A percentile compares a stretch with the other conserved stretches of the same genome.
Evolutionary conservation across 768 basidiomycete species (phyloP).

Genomic region (Tephrocybe sp.): DNA sequence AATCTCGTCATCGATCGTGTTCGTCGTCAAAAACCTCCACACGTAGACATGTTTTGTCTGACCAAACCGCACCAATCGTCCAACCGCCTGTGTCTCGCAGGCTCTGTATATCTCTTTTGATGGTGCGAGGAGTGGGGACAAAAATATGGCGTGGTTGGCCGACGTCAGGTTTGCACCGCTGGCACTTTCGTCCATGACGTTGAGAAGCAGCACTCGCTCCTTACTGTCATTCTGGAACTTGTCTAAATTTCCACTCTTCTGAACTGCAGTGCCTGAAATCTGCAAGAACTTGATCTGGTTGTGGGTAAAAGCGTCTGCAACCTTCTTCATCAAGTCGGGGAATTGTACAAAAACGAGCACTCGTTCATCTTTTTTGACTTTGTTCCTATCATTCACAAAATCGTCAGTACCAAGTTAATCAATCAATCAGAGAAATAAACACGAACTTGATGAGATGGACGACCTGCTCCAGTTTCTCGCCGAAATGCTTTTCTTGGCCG

Average conservation of each 20-base stretch:
- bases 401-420: conserved; percentile 4
- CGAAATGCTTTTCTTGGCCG: conserved; percentile 73
- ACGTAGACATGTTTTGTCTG: conserved; percentile 79
- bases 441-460: conserved; percentile 73
- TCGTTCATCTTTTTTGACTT: conserved; percentile 72
- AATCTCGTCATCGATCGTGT: conserved; percentile 89
- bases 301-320: conserved; percentile 73
- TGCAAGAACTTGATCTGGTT: conserved; percentile 76
- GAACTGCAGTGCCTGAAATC: conserved; percentile 73
- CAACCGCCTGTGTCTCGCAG: conserved; percentile 79
- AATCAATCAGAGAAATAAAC: not conserved
- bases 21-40: conserved; percentile 78
- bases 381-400: conserved; percentile 40
- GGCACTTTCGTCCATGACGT: conserved; percentile 95
- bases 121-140: conserved; percentile 84
- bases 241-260: conserved; percentile 80
- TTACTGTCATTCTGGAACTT: conserved; percentile 80
- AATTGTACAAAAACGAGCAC: conserved; percentile 96
- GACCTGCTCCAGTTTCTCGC: conserved; percentile 78
- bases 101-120: conserved; percentile 84
- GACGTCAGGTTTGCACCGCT: conserved; percentile 90
- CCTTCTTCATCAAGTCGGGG: conserved; percentile 89
- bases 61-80: conserved; percentile 80
- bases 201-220: conserved; percentile 81
- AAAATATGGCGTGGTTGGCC: conserved; percentile 93